Conservation (phyloP, 345 rosid species). For the Diplotaxis tenuifolia region DNA sequence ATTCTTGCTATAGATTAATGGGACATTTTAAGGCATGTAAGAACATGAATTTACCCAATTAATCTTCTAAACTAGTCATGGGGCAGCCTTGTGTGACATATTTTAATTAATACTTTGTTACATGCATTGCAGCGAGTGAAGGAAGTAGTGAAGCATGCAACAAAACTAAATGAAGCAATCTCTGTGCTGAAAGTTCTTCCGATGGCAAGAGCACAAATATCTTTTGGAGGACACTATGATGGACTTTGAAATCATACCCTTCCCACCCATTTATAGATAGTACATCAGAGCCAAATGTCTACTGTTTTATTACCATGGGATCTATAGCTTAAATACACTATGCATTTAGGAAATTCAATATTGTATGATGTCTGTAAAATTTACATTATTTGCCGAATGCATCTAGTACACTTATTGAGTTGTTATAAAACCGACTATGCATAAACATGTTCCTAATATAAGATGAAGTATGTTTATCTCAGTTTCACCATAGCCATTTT, state of each 20-base stretch:
- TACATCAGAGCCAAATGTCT: not conserved
- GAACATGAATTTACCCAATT: not conserved
- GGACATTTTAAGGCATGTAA: not conserved
- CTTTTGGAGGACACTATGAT: slow-evolving; percentile 74
- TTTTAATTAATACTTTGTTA: not conserved
- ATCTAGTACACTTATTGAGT: not conserved
- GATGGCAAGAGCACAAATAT: slow-evolving; percentile 68
- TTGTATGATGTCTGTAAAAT: slow-evolving; percentile 3
- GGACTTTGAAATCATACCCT: too few relatives aligned
- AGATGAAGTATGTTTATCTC: not conserved
- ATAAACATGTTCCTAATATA: not conserved
- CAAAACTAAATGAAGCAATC: slow-evolving; percentile 65
- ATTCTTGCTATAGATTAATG: too few relatives aligned
- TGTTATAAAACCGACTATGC: not conserved
- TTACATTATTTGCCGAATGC: not conserved
- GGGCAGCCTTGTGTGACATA: not conserved
- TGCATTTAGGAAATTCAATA: not conserved
- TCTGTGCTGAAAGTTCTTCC: slow-evolving; percentile 73
- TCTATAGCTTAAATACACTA: not conserved
- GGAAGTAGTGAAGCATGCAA: slow-evolving; percentile 63
- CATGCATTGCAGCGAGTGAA: slow-evolving; percentile 55
- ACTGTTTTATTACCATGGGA: not conserved
- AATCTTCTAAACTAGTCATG: not conserved
- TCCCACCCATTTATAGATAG: not conserved
- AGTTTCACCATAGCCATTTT: not conserved